These are phyloP conservation scores for Fagopyrum esculentum DNA, from an alignment of 148 eudicot genomes.

Conservation along the genomic window DNA sequence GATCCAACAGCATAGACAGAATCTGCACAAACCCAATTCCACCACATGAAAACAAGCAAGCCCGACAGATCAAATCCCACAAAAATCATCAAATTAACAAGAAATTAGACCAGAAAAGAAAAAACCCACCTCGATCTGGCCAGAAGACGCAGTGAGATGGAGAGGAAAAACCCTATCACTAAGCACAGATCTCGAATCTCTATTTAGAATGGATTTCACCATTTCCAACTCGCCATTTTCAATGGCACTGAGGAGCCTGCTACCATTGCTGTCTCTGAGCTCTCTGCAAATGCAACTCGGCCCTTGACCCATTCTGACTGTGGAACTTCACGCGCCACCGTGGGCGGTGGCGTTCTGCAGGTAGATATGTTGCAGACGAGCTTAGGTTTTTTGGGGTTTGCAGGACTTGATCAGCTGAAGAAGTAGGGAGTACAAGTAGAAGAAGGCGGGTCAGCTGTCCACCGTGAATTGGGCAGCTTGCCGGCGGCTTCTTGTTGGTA, in stretches of 20 bases:
- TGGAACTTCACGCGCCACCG: constrained; percentile 18
- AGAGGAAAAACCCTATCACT: constrained; percentile 18
- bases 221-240: constrained; percentile 20
- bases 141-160: constrained; percentile 24
- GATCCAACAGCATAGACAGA: constrained; percentile 27
- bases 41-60: neutral
- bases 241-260: constrained; percentile 18
- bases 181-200: constrained; percentile 15
- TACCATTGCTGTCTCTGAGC: constrained; percentile 7
- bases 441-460: neutral
- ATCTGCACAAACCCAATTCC: constrained; percentile 14
- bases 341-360: constrained; percentile 15
- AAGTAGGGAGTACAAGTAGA: neutral
- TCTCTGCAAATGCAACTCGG: constrained; percentile 17
- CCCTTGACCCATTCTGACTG: constrained; percentile 23
- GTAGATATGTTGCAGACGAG: neutral
- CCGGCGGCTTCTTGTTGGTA: neutral
- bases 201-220: constrained; percentile 14
- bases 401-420: neutral
- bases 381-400: neutral
- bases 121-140: constrained; percentile 23
- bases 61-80: neutral
- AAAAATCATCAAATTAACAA: neutral
- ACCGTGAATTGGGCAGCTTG: constrained; percentile 7
- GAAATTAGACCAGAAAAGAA: neutral